Base-by-base conservation (phyloP, 2,329 filamentous ascomycete genomes). In the Nothopassalora personata region DNA sequence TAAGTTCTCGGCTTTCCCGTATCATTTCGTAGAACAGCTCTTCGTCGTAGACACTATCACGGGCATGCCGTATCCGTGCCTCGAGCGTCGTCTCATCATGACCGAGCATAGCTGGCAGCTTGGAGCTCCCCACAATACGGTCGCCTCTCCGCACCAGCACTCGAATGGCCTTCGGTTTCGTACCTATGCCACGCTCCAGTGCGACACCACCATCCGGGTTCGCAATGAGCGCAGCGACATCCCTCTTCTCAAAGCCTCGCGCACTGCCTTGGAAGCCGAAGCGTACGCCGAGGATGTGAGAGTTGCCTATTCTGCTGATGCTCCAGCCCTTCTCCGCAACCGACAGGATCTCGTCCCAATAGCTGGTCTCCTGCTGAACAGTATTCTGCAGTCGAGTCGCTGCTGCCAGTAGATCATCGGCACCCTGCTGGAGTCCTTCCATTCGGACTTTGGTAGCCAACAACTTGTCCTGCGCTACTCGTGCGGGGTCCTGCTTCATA, bases 1-100 rank as follows among this genome's bases (percentile, higher is more conserved):
- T 81, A 23, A 96, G 78, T 0, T 81, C 81, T 15, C 91, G 87
- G 0, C 89, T 86, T 74, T 99, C 94, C 18, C 90, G 83, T 54
- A 87, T 86, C 60, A 97, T 80, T 74, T 99, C 94, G 66, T 96
- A 86, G 82, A 91, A 97, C 1, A 99, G 77, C 71, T 99, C 94
- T 70, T 92, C 87, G 30, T 89, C 86, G 67, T 90, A 91, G 19
- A 93, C 80, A 53, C 88, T 90, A 72, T 94, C 88, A 58, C 90
- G 82, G 2, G 90, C 88, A 66, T 89, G 84, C 18, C 87, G 83
- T 33, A 95, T 89, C 9, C 86, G 81, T 31, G 84, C 80, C 64
- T 90, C 85, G 8, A 92, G 77, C 1, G 82, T 78, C 2, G 81
- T 79, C 39, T 87, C 81, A 36, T 84, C 80, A 28, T 79, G 64